Percentiles rank a stretch among this genome's conserved stretches.
phyloP scores from a whole-genome alignment of 2,329 filamentous ascomycete species.

The Penicillium sp. region DNA sequence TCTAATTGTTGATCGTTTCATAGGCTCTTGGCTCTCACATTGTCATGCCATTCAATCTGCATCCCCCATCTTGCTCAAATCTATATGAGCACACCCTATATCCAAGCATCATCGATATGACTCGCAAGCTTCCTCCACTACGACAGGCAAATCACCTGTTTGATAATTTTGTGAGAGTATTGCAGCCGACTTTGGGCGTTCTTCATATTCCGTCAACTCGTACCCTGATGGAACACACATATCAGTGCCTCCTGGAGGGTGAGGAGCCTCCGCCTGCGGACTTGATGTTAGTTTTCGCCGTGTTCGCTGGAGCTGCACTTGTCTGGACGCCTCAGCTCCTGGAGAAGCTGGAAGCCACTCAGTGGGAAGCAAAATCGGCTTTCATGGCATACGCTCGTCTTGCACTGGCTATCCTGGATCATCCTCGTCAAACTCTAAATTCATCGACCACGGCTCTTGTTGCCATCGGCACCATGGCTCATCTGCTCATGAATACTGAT shows the following conservation, averaged over 20 bases:
- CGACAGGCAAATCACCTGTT: conserved; percentile 15
- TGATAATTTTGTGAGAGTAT: conserved; percentile 9
- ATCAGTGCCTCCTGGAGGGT: conserved; percentile 13
- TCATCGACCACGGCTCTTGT: conserved; percentile 18
- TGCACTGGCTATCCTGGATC: conserved; percentile 15
- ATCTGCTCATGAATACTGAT: conserved; percentile 17
- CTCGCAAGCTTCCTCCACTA: conserved; percentile 14
- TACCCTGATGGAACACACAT: conserved; percentile 10
- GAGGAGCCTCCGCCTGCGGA: conserved; percentile 10
- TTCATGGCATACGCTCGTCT: conserved; percentile 12
- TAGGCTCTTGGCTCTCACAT: conserved; percentile 7
- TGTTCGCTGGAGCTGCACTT: conserved; percentile 18
- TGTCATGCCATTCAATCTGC: conserved; percentile 15
- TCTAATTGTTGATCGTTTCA: not conserved
- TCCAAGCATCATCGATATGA: conserved; percentile 4
- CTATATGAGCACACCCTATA: not conserved
- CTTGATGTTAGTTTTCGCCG: conserved; percentile 15
- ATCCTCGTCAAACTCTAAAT: conserved; percentile 7
- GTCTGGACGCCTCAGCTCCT: conserved; percentile 15
- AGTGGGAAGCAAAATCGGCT: conserved; percentile 10
- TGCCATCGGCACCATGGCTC: conserved; percentile 12
- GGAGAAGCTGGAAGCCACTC: conserved; percentile 12
- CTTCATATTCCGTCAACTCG: conserved; percentile 17
- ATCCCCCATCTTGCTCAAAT: not conserved
- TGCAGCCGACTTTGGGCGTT: conserved; percentile 18